Base-by-base conservation (phyloP, 495 filamentous ascomycete genomes). In the Tuber aestivum region DNA sequence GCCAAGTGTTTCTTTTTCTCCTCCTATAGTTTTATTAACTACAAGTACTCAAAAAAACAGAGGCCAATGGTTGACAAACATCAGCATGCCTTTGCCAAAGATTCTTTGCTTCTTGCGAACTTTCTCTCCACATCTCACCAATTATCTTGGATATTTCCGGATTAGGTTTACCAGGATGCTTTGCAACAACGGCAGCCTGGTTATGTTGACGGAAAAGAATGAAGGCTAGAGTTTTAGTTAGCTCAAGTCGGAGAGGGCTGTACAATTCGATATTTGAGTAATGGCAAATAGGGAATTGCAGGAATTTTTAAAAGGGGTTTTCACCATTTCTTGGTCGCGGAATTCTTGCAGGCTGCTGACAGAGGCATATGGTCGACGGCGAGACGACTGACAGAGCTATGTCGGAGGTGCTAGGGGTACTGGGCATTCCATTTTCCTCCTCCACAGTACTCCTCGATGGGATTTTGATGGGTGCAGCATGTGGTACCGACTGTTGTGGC, bases 71-170 rank as follows among this genome's bases (percentile, higher is more conserved):
- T n/a, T 74, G 38, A 72, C 85, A 76, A 85, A 93, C 92, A 85
- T 97, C 94, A 77, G 95, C 96, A 21, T 97, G 87, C 74, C 86
- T 86, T 83, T 95, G 97, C 96, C 96, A 99, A 81, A 92, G 87
- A 56, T 89, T 88, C 84, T 97, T 97, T 41, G 89, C 87, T n/a
- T 92, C 90, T 44, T 91, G 86, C 7, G 90, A 86, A 77, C 94
- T 89, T 76, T 88, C 86, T 75, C 90, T 89, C 95, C 95, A 99
- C 88, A 93, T 91, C 81, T 94, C 91, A 68, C 96, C 95, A 81
- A 98, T 97, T 79, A 97, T 95, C 85, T 98, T 98, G 50, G 95
- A 98, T 75, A 99, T 97, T 71, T 99, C 94, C 8, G 95, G 95
- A 84, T 99, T 99, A 45, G 96, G 90, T 78, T 97, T 89, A 65